These are phyloP conservation scores for Brassica balearica DNA, from an alignment of 441 rosid genomes.

Conservation along the genomic window DNA sequence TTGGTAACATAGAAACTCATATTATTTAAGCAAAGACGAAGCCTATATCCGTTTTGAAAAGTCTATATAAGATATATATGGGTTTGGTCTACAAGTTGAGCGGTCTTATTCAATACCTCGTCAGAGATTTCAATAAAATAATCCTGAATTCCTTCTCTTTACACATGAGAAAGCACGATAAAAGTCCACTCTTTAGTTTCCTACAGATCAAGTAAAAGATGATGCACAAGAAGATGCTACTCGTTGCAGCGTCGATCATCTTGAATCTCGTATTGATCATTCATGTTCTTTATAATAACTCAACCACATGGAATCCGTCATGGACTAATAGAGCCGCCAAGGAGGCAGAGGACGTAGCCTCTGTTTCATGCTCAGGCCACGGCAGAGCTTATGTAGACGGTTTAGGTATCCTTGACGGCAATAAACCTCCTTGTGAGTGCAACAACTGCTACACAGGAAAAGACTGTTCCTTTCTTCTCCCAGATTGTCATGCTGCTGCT, in stretches of 20 bases:
- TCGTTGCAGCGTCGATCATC: slow-evolving; percentile 42
- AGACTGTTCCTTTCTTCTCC: slow-evolving; percentile 43
- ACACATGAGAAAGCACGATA: neutral
- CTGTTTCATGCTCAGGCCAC: slow-evolving; percentile 57
- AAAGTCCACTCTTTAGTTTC: neutral
- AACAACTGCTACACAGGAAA: slow-evolving; percentile 45
- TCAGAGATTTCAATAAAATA: neutral
- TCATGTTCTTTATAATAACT: slow-evolving; percentile 27
- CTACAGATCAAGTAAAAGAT: slow-evolving; percentile 13
- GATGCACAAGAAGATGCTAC: neutral
- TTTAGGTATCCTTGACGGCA: slow-evolving; percentile 32
- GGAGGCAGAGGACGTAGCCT: slow-evolving; percentile 58
- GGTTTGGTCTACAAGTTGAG: neutral
- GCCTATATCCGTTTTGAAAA: too few relatives aligned
- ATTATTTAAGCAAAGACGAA: too few relatives aligned
- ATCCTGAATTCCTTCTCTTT: neutral
- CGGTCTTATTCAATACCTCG: neutral
- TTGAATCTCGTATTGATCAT: slow-evolving; percentile 44
- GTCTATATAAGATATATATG: too few relatives aligned
- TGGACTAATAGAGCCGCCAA: slow-evolving; percentile 56
- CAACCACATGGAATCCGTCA: slow-evolving; percentile 34
- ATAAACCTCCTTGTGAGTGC: slow-evolving; percentile 50
- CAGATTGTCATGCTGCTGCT: slow-evolving; percentile 49
- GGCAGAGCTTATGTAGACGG: slow-evolving; percentile 64
- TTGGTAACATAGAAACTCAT: too few relatives aligned